Evolutionary conservation across 768 basidiomycete species (phyloP), one percentile per base, ranked within the genome.

Genomic region (Leccinum imitatum): DNA sequence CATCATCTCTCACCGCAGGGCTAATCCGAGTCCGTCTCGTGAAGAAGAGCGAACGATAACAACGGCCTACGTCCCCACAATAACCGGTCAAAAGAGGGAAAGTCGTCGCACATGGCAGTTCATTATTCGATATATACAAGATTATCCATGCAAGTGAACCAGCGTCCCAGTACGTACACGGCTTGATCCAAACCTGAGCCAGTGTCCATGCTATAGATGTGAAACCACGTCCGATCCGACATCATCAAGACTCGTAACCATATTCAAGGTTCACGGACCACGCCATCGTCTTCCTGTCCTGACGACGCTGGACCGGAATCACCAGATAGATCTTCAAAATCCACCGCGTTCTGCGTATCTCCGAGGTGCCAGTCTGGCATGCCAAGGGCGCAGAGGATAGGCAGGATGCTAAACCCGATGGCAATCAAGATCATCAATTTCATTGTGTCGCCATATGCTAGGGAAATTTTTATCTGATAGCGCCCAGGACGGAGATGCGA

Each of bases 291-390:
- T 35, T 50, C 56, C 48, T 31, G 33, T 23, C 15, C 37, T n/a
- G 25, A 10, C 6, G 59, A 50, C 17, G 19, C 21, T 37, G 62
- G 65, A 35, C 70, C 65, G 33, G 33, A 35, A 0, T 35, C 13
- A 6, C 33, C 13, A 2, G 65, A 63, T n/a, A 71, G 44, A 58
- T 71, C 65, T 25, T 58, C 53, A 7, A 56, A 52, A 30, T 90
- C 87, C 15, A 87, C 80, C 0, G 88, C 87, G 69, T 90, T 91
- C 72, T 91, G 90, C 46, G 75, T 76, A 65, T 89, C 84, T 15
- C 85, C 84, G 54, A 93, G 84, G 60, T 83, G 79, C 79, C 84
- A 87, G 66, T 90, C 76, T 14, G 84, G 83, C 77, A 89, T 85
- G 56, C 83, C 73, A 64, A 89, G 72, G 2, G 87, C 73, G 59